Evolutionary conservation across 768 basidiomycete species (phyloP).

Genomic region (Auricularia cornea): DNA sequence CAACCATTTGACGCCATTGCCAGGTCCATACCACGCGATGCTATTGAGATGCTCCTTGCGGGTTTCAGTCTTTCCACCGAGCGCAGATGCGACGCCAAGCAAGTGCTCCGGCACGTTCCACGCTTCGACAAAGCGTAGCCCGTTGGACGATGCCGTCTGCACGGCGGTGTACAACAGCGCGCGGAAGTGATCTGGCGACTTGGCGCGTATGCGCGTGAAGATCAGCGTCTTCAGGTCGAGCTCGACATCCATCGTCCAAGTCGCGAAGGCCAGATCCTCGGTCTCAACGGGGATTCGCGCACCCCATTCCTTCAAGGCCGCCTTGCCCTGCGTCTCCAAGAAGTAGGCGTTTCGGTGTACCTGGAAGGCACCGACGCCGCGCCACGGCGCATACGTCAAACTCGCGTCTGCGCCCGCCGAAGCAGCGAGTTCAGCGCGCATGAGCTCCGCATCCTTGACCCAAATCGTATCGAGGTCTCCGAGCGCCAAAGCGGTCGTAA

Average conservation of each 20-base stretch:
- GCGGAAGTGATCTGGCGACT: no score
- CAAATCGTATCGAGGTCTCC: constrained; percentile 30
- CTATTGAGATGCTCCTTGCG: constrained; percentile 35
- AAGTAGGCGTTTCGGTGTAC: constrained; percentile 7
- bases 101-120: constrained; percentile 38
- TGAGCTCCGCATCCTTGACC: constrained; percentile 31
- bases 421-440: constrained; percentile 19
- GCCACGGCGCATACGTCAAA: constrained; percentile 35
- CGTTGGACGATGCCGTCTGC: constrained; percentile 23
- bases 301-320: no score
- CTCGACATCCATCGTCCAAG: no score
- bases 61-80: constrained; percentile 25
- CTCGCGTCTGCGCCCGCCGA: constrained; percentile 15
- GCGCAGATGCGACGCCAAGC: constrained; percentile 14
- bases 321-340: not conserved
- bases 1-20: constrained; percentile 33
- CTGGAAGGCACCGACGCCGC: constrained; percentile 41
- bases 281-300: not conserved
- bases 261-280: no score
- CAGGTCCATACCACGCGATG: constrained; percentile 43
- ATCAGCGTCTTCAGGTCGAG: not conserved
- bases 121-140: constrained; percentile 34
- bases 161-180: no score
- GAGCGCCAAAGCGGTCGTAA: constrained; percentile 27
- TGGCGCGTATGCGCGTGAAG: no score